Base-by-base conservation (phyloP, 1,284 basidiomycete species). In the Ceratobasidium sp. region DNA sequence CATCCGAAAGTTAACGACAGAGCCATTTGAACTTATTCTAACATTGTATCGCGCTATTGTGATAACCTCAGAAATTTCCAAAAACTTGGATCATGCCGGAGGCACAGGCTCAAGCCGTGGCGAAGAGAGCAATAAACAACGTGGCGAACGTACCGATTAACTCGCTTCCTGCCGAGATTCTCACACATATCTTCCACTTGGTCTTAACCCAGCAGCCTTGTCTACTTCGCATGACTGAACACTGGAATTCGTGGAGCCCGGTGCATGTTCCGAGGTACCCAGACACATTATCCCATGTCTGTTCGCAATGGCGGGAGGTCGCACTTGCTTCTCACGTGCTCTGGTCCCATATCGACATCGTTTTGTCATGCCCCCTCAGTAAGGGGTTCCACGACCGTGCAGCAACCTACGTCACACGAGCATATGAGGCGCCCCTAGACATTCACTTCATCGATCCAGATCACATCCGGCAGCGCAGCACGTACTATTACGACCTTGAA, bases 121-220 rank as follows among this genome's bases (percentile, higher is more conserved):
- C 52, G 1, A 11, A 11, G 16, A 16, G 9, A 11, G 33, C 39
- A 13, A 30, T 30, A 6, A 53, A 41, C 14, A 19, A 8, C 4
- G 16, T 30, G 5, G 13, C 33, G 4, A 36, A 5, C 13, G 52
- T 27, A 13, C 29, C 29, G 1, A 46, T 56, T 41, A 46, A 54
- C 19, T 13, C 9, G 1, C 52, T 56, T 16, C 62, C 62, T 33
- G 21, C 23, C 4, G 62, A 67, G 30, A 19, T 67, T 2, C 21
- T 56, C 19, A 44, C 64, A 1, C 44, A 46, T 27, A 68, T 68
- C 16, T 68, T 68, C 23, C 9, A 46, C 4, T 21, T 67, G 1
- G 25, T 36, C 30, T 29, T 46, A 16, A 25, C 23, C 11, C 2
- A 41, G 2, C 39, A 47, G 9, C 30, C 23, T 3, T 56, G n/a